A percentile compares a stretch with the other conserved stretches of the same genome.
These are phyloP conservation scores for Pestalotiopsis sp. DNA, from an alignment of 2,329 filamentous ascomycete species.

Conservation along the genomic window DNA sequence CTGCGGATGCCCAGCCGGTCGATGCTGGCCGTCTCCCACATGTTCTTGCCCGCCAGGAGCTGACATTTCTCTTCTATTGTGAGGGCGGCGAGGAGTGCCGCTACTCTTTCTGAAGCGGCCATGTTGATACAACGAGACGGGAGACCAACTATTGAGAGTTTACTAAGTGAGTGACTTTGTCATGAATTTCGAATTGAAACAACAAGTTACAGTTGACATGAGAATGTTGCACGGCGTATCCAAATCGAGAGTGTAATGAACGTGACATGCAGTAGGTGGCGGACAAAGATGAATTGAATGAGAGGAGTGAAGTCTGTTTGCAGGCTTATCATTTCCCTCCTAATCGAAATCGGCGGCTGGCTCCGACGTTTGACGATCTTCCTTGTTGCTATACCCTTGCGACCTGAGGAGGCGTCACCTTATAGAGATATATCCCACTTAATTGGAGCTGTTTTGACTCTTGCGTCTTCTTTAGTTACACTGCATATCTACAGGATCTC, in stretches of 20 bases:
- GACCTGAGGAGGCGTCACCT: not conserved
- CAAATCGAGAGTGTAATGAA: not conserved
- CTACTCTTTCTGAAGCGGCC: not conserved
- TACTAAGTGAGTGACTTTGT: too few relatives aligned
- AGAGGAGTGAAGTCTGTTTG: not conserved
- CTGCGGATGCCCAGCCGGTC: constrained; percentile 14
- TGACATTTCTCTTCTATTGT: not conserved
- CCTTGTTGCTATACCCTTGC: not conserved
- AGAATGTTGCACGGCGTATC: not conserved
- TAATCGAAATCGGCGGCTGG: not conserved
- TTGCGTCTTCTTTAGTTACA: not conserved
- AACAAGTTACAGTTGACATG: too few relatives aligned
- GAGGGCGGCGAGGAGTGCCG: not conserved
- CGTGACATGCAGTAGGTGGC: not conserved
- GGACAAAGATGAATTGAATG: not conserved
- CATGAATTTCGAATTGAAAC: too few relatives aligned
- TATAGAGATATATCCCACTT: not conserved
- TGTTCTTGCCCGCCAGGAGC: not conserved
- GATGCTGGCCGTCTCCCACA: not conserved
- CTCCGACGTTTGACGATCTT: not conserved
- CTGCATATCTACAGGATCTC: not conserved
- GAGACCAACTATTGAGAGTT: too few relatives aligned
- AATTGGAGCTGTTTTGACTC: not conserved
- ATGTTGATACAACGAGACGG: not conserved
- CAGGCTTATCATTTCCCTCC: not conserved